A percentile compares a stretch with the other conserved stretches of the same genome.
Conservation (phyloP, 768 basidiomycete genomes). For the Boletus tylopilopsis region DNA sequence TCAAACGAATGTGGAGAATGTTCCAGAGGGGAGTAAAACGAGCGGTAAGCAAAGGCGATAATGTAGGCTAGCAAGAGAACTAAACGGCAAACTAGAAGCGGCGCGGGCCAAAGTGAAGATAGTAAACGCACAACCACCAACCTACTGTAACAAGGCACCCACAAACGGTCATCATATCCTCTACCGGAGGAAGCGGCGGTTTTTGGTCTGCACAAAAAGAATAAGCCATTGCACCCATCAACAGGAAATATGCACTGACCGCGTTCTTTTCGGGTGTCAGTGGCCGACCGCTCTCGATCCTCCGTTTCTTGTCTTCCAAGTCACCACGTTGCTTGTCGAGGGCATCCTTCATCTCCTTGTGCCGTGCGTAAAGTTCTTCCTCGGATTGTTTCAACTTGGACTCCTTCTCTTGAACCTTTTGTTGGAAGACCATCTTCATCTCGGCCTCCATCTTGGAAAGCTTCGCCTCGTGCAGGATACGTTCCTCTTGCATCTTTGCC, state of each 20-base stretch:
- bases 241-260: slow-evolving; percentile 44
- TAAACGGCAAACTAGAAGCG: slow-evolving; percentile 36
- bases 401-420: slow-evolving; percentile 99
- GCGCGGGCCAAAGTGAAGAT: slow-evolving; percentile 28
- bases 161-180: slow-evolving; percentile 6
- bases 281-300: slow-evolving; percentile 90
- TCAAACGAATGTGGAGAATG: slow-evolving; percentile 55
- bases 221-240: slow-evolving; percentile 7
- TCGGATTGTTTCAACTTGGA: slow-evolving; percentile 98
- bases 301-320: slow-evolving; percentile 97
- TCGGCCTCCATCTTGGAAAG: slow-evolving; percentile 99
- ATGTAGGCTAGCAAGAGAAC: slow-evolving; percentile 42
- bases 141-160: slow-evolving; percentile 28
- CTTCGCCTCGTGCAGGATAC: slow-evolving; percentile 93
- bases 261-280: slow-evolving; percentile 91
- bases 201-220: slow-evolving; percentile 28
- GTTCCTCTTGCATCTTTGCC: slow-evolving; percentile 93
- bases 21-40: slow-evolving; percentile 38
- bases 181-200: slow-evolving; percentile 36
- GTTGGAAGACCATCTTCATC: slow-evolving; percentile 99
- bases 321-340: slow-evolving; percentile 94
- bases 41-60: slow-evolving; percentile 32
- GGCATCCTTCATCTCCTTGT: slow-evolving; percentile 99
- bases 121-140: slow-evolving; percentile 25
- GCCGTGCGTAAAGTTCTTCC: slow-evolving; percentile 97